phyloP scores from a whole-genome alignment of 2,329 filamentous ascomycete genomes.

The Aspergillus uvarum region DNA sequence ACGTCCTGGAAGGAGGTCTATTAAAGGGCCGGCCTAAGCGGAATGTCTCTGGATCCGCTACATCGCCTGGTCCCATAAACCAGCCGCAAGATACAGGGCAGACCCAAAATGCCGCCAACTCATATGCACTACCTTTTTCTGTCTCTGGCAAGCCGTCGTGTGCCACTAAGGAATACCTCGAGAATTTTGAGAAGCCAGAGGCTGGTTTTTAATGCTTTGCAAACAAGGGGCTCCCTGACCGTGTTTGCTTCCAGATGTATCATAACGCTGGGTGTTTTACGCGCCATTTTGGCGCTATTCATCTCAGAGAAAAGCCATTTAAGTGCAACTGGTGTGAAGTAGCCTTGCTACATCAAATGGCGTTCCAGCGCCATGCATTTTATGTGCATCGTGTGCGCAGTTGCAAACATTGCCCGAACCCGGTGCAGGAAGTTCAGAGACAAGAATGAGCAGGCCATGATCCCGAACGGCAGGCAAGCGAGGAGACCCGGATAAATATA shows the following conservation, averaged over 20 bases:
- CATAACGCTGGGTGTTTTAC: conserved; percentile 19
- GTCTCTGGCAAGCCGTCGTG: too few relatives aligned
- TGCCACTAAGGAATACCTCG: too few relatives aligned
- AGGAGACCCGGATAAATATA: too few relatives aligned
- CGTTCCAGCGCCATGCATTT: conserved; percentile 20
- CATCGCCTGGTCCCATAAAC: too few relatives aligned
- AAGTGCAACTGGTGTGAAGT: conserved; percentile 20
- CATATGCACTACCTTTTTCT: too few relatives aligned
- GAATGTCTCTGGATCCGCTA: too few relatives aligned
- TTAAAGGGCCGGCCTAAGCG: conserved; percentile 19
- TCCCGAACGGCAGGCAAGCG: too few relatives aligned
- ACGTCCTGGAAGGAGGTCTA: conserved; percentile 20
- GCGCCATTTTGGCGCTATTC: conserved; percentile 20
- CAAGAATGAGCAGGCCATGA: too few relatives aligned
- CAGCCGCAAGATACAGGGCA: too few relatives aligned
- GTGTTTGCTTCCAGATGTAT: conserved; percentile 18
- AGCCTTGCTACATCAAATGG: conserved; percentile 19
- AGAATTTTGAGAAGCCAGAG: conserved; percentile 3
- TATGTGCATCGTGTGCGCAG: conserved; percentile 19
- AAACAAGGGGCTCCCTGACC: conserved; percentile 12
- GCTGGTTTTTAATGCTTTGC: conserved; percentile 19
- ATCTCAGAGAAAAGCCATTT: conserved; percentile 17
- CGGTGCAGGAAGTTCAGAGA: neutral
- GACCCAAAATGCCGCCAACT: too few relatives aligned
- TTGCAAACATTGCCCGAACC: conserved; percentile 16